These are phyloP conservation scores for Scorias spongiosa DNA, from an alignment of 2,329 filamentous ascomycete genomes.

Conservation along the genomic window DNA sequence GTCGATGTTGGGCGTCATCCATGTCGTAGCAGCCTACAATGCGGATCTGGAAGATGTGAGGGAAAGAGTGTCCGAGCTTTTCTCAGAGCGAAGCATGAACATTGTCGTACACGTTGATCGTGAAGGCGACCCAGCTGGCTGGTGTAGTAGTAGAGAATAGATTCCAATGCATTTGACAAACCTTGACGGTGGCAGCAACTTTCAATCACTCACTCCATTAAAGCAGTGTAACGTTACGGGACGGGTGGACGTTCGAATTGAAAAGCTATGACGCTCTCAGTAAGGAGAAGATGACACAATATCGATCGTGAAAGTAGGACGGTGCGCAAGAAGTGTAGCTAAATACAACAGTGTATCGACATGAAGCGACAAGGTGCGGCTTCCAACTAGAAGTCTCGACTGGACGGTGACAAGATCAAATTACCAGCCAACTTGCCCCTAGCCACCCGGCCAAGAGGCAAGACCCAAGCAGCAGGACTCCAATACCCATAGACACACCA, in stretches of 20 bases:
- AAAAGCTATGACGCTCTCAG: no score
- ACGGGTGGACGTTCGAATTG: no score
- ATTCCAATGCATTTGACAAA: no score
- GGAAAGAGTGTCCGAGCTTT: conserved; percentile 57
- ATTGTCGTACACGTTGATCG: conserved; percentile 77
- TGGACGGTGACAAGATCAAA: conserved; percentile 8
- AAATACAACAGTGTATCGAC: no score
- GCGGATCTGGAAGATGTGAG: conserved; percentile 72
- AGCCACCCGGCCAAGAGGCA: conserved; percentile 21
- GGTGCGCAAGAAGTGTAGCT: no score
- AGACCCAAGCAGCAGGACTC: conserved; percentile 21
- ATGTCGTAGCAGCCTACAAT: conserved; percentile 59
- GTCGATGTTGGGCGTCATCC: conserved; percentile 66
- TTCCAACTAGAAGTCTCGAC: no score
- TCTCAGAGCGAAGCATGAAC: conserved; percentile 58
- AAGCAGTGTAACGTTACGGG: no score
- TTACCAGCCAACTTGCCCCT: conserved; percentile 22
- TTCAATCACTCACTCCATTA: no score
- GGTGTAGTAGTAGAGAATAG: conserved; percentile 38
- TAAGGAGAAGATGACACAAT: no score
- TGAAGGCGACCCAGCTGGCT: conserved; percentile 56
- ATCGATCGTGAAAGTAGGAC: no score
- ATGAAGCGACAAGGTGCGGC: no score
- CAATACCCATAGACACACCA: conserved; percentile 20
- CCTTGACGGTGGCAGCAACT: no score